Base-by-base conservation (phyloP, 352 stramenopile genomes). In the Plasmopara muralis region DNA sequence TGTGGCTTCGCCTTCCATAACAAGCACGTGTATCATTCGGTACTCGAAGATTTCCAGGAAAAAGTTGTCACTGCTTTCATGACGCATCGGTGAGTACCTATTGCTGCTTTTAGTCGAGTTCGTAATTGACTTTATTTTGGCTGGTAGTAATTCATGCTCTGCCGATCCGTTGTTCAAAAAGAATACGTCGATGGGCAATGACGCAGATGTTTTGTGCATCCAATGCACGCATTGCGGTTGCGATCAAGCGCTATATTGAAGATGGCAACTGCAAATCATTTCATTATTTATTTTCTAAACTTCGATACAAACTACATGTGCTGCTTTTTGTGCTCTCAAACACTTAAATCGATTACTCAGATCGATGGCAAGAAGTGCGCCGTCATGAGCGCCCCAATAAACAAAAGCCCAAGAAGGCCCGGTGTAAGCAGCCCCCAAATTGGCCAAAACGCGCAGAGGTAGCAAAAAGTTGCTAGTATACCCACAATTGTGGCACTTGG, bases 361-460 rank as follows among this genome's bases (percentile, higher is more conserved):
- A 91, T 92, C 6, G 79, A 74, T 1, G 93, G 93, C 47, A 98
- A 66, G 61, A 98, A 98, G 70, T 98, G 91, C 6, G 93, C 74
- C 1, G 74, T 85, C 78, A 97, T 97, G 45, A 98, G 75, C n/a
- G 75, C 64, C 7, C 87, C 93, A 44, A 98, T 85, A 48, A 87
- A 83, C 53, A 97, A 77, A 9, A 95, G 72, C n/a, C 74, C 78
- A 20, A 97, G 66, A 33, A 98, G 68, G 0, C 94, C 74, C 1
- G 91, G 93, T 25, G 90, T 90, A 37, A 97, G 73, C 50, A 97
- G 77, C 37, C 93, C 91, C 81, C 82, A 98, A 16, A 97, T 65
- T 4, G 89, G 87, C 88, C 87, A 97, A 42, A 93, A 83, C 14
- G 85, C 85, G 50, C 85, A 82, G 35, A 96, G 67, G 49, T 96